Base-by-base conservation (phyloP, 2,329 filamentous ascomycete genomes). In the Stachybotrys echinatus region DNA sequence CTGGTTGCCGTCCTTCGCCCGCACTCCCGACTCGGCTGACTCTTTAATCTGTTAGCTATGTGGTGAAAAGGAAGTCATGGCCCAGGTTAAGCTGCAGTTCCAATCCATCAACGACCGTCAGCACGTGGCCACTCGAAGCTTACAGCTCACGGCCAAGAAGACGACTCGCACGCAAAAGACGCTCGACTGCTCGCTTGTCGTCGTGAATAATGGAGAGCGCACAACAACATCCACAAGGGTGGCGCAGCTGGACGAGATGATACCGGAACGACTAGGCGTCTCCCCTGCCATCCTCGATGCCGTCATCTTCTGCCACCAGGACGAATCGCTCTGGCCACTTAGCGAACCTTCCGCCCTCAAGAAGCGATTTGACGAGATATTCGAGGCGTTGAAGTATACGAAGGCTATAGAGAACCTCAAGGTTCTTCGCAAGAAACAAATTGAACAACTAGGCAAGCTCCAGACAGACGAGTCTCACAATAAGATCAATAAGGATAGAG, bases 301-400 rank as follows among this genome's bases (percentile, higher is more conserved):
- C 51, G 94, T 99, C 65, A 96, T 99, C 58, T 99, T 99, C 71
- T 99, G 94, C 66, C 94, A 99, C 64, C 94, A 99, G 65, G 94
- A 99, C 65, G 94, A 99, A 58, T 96, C 92, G 22, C 71, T 97
- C 23, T 99, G 94, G 94, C 94, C 94, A 0, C 85, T 99, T 78
- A 95, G 90, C 63, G 89, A 95, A 61, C 90, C 94, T 0, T 75
- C 81, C 0, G 83, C 82, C 1, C 74, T 99, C 47, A 99, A 99
- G 70, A 95, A 95, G 67, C 87, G 85, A 48, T 99, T 99, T 53
- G 94, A 99, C 63, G 90, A 96, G 65, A 99, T 99, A 12, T 99
- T 99, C 58, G 94, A 97, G 69, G 94, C 94, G 1, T 77, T 89
- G 70, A 96, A 96, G 65, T 99, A 97, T 68, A 96, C 92, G 31